A percentile compares a stretch with the other conserved stretches of the same genome.
Evolutionary conservation across 371 early-diverging fungal species (phyloP).

Genomic region (Haplosporangium sp.): DNA sequence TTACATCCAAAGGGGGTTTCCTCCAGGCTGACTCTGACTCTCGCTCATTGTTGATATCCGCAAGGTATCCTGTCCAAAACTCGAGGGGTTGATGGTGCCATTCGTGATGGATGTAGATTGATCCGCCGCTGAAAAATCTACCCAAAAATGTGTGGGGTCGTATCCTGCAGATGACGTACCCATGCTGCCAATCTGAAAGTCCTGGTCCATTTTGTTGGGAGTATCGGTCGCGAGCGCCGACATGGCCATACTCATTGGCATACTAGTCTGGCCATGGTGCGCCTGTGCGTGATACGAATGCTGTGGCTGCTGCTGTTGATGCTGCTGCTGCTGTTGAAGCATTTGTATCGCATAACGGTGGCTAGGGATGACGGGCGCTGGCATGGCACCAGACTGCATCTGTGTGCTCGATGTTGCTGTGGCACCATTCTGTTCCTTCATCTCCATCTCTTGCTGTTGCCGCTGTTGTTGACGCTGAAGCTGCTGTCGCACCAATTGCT

Average conservation of each 20-base stretch:
- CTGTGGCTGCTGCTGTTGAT: conserved; percentile 11
- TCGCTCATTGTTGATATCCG: conserved; percentile 12
- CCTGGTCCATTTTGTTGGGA: conserved; percentile 30
- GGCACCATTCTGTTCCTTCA: conserved; percentile 29
- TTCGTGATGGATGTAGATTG: not conserved
- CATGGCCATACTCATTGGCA: conserved; percentile 43
- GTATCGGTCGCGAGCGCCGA: conserved; percentile 32
- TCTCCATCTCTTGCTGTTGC: conserved; percentile 43
- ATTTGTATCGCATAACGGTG: conserved; percentile 32
- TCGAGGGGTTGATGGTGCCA: conserved; percentile 17
- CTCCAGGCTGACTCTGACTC: conserved; percentile 17
- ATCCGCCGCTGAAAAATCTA: conserved; percentile 34
- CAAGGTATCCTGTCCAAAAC: conserved; percentile 21
- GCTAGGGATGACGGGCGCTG: conserved; percentile 49
- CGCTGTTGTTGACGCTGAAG: conserved; percentile 53
- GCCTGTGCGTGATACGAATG: too few relatives aligned
- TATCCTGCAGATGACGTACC: conserved; percentile 13
- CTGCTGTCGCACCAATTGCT: conserved; percentile 27
- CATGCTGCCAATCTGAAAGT: conserved; percentile 19
- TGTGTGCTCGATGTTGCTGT: conserved; percentile 16
- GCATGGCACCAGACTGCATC: conserved; percentile 38
- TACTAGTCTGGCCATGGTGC: conserved; percentile 1
- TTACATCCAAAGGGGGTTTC: conserved; percentile 24
- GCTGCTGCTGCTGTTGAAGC: conserved; percentile 30
- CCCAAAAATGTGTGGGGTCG: conserved; percentile 43